Evolutionary conservation across 192 early-diverging fungal species (phyloP).

Genomic region (Coemansia brasiliensis): DNA sequence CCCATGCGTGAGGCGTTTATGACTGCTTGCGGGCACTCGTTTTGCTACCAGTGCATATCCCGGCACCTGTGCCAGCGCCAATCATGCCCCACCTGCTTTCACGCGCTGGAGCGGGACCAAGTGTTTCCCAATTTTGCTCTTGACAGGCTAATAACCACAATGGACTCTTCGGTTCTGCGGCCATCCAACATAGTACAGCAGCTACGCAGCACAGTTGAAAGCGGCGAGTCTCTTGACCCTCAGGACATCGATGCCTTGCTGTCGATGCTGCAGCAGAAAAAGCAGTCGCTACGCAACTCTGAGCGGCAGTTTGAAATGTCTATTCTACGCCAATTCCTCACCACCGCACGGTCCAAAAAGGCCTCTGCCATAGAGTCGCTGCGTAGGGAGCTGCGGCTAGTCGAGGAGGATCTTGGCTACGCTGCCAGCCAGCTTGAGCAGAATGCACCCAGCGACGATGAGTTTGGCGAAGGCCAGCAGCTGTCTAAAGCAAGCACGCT

Average conservation of each 20-base stretch:
- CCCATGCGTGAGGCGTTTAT: conserved; percentile 74
- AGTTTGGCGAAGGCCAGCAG: conserved; percentile 7
- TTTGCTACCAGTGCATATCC: conserved; percentile 78
- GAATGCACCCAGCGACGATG: conserved; percentile 11
- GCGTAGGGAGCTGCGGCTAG: conserved; percentile 41
- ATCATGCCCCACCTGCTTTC: conserved; percentile 72
- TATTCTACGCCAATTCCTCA: conserved; percentile 66
- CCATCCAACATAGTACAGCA: conserved; percentile 26
- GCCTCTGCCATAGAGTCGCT: conserved; percentile 50
- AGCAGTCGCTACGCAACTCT: conserved; percentile 58
- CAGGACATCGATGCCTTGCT: conserved; percentile 68
- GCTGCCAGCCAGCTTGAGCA: conserved; percentile 46
- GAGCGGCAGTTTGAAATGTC: conserved; percentile 62
- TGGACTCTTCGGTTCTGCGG: conserved; percentile 12
- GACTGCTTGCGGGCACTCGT: conserved; percentile 82
- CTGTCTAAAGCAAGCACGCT: conserved; percentile 11
- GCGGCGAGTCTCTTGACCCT: conserved; percentile 25
- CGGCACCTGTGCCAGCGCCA: conserved; percentile 60
- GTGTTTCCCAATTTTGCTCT: conserved; percentile 82
- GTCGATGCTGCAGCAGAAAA: conserved; percentile 61
- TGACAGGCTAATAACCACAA: conserved; percentile 39
- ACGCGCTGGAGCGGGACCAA: conserved; percentile 60
- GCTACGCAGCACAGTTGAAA: conserved; percentile 38
- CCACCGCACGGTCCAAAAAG: conserved; percentile 61
- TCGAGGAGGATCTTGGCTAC: conserved; percentile 46